Percentiles rank a stretch among this genome's conserved stretches.
phyloP scores from a whole-genome alignment of 2,329 filamentous ascomycete genomes.

The Macrophomina phaseolina region DNA sequence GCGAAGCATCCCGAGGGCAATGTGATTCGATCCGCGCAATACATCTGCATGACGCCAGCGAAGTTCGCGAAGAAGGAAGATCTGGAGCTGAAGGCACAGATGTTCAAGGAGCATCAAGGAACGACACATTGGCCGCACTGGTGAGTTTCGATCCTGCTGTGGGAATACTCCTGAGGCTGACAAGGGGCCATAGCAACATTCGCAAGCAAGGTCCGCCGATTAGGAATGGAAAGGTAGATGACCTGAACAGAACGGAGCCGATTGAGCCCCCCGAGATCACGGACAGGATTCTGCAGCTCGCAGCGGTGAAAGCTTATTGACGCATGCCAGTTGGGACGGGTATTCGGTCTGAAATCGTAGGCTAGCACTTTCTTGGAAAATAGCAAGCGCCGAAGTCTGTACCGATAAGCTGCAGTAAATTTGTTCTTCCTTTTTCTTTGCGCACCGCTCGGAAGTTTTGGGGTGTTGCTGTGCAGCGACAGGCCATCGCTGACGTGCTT shows the following conservation, averaged over 20 bases:
- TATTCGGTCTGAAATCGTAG: not conserved
- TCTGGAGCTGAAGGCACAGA: conserved; percentile 32
- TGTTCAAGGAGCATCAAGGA: conserved; percentile 23
- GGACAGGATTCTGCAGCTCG: not conserved
- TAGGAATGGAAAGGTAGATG: conserved; percentile 15
- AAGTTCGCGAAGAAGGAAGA: conserved; percentile 27
- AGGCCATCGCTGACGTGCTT: conserved; percentile 22
- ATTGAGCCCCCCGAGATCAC: conserved; percentile 14
- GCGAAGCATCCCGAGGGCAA: conserved; percentile 42
- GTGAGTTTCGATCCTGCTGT: not conserved
- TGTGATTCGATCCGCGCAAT: conserved; percentile 30
- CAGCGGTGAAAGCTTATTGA: conserved; percentile 11
- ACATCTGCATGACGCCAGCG: conserved; percentile 24
- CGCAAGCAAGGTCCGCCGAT: conserved; percentile 9
- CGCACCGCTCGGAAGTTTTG: not conserved
- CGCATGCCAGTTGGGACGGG: not conserved
- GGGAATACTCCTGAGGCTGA: not conserved
- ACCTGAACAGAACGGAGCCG: not conserved
- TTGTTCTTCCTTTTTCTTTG: too few relatives aligned
- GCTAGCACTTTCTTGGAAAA: not conserved
- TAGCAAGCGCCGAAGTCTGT: too few relatives aligned
- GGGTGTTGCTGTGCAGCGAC: not conserved
- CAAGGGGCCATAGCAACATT: conserved; percentile 1
- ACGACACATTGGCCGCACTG: conserved; percentile 25
- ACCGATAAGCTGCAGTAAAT: too few relatives aligned